phyloP scores from a whole-genome alignment of 192 early-diverging fungal genomes.

The Coemansia sp. region DNA sequence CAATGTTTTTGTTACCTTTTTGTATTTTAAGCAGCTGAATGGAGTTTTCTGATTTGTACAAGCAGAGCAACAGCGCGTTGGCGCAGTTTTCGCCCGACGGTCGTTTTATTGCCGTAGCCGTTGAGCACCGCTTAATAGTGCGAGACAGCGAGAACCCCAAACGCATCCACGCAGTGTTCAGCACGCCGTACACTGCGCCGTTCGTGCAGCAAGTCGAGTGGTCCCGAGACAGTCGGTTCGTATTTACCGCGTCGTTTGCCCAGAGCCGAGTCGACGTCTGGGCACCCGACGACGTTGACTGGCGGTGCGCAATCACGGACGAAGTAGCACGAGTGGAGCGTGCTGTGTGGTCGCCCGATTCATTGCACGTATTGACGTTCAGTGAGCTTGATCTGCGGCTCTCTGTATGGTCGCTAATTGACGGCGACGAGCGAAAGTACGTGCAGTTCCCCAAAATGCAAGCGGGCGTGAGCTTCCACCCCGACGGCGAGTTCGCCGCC shows the following conservation, averaged over 20 bases:
- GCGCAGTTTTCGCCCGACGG: constrained; percentile 49
- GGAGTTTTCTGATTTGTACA: constrained; percentile 54
- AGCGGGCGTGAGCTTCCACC: constrained; percentile 33
- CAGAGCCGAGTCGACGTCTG: constrained; percentile 49
- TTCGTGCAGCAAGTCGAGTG: constrained; percentile 47
- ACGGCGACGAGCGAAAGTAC: constrained; percentile 28
- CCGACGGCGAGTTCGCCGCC: constrained; percentile 35
- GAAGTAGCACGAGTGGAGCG: constrained; percentile 30
- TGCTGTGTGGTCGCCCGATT: constrained; percentile 35
- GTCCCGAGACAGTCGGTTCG: constrained; percentile 31
- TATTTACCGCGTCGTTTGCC: constrained; percentile 43
- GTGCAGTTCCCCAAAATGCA: constrained; percentile 45
- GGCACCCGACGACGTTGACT: constrained; percentile 41
- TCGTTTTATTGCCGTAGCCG: constrained; percentile 34
- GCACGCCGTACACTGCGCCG: constrained; percentile 30
- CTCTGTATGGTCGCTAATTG: constrained; percentile 43
- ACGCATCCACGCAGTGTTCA: constrained; percentile 39
- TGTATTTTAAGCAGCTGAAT: constrained; percentile 11
- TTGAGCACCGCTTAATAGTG: constrained; percentile 52
- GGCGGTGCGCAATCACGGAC: constrained; percentile 45
- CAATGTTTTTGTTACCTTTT: constrained; percentile 4
- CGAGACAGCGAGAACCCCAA: constrained; percentile 46
- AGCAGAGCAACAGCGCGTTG: constrained; percentile 45
- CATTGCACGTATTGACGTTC: constrained; percentile 42
- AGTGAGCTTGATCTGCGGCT: constrained; percentile 52